Percentiles rank a stretch among this genome's conserved stretches.
Conservation (phyloP, 441 rosid genomes). For the Populus tomentosa region DNA sequence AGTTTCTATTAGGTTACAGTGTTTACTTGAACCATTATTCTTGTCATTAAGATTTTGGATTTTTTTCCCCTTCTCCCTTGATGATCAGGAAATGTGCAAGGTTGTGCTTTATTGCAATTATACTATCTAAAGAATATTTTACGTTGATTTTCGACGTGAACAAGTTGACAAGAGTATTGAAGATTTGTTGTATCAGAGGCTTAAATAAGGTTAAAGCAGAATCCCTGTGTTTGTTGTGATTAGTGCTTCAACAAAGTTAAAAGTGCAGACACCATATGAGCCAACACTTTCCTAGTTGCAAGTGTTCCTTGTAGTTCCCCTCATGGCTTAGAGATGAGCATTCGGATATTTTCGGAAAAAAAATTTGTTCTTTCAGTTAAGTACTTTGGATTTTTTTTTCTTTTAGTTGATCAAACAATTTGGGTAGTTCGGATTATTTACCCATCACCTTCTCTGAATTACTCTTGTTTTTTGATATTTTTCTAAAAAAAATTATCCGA, state of each 20-base stretch:
- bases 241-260: not conserved
- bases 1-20: constrained; percentile 10
- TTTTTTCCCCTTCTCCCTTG: constrained; percentile 2
- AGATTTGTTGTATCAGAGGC: not conserved
- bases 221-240: not conserved
- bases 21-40: not conserved
- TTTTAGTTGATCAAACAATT: no score
- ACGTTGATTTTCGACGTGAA: not conserved
- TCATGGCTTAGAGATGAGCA: no score
- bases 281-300: not conserved
- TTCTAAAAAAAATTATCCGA: no score
- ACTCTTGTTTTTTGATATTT: no score
- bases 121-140: not conserved
- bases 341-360: no score
- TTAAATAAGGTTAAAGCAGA: not conserved
- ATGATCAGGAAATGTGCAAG: constrained; percentile 14
- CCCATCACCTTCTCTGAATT: no score
- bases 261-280: not conserved
- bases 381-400: no score
- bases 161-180: not conserved
- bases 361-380: no score
- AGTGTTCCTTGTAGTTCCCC: not conserved
- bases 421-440: not conserved
- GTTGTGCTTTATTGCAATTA: constrained; percentile 16
- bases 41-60: constrained; percentile 5